These are phyloP conservation scores for Pleurotus tuoliensis DNA, from an alignment of 768 basidiomycete species.

Conservation along the genomic window DNA sequence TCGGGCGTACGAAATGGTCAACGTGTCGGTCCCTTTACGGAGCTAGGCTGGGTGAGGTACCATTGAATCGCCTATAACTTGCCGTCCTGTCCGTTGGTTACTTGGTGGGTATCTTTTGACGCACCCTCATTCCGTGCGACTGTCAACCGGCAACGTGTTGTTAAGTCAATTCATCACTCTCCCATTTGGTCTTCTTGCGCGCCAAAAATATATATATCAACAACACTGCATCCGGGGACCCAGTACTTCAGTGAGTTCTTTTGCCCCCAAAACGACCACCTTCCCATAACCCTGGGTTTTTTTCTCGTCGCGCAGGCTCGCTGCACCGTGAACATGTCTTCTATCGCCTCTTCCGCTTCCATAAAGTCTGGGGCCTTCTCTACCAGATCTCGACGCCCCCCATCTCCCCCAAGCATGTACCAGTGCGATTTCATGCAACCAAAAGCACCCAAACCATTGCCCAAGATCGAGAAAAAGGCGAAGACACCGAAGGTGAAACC, in stretches of 20 bases:
- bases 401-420: constrained; percentile 4
- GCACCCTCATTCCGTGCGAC: neutral
- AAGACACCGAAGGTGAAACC: neutral
- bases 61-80: neutral
- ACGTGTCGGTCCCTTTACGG: neutral
- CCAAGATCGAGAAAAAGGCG: constrained; percentile 4
- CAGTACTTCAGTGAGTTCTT: neutral
- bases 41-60: neutral
- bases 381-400: neutral
- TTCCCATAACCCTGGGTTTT: neutral
- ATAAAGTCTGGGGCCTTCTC: constrained; percentile 5
- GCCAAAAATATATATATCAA: neutral
- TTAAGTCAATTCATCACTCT: neutral
- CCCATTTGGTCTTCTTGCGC: neutral
- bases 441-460: constrained; percentile 4
- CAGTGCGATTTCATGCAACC: constrained; percentile 5
- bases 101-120: neutral
- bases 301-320: neutral
- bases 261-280: neutral
- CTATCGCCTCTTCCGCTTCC: neutral
- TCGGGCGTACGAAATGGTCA: neutral
- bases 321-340: neutral
- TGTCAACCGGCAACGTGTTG: neutral
- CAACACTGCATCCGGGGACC: neutral
- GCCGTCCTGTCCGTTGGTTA: neutral